These are phyloP conservation scores for Trametes sp. DNA, from an alignment of 1,284 basidiomycete species.

Conservation along the genomic window DNA sequence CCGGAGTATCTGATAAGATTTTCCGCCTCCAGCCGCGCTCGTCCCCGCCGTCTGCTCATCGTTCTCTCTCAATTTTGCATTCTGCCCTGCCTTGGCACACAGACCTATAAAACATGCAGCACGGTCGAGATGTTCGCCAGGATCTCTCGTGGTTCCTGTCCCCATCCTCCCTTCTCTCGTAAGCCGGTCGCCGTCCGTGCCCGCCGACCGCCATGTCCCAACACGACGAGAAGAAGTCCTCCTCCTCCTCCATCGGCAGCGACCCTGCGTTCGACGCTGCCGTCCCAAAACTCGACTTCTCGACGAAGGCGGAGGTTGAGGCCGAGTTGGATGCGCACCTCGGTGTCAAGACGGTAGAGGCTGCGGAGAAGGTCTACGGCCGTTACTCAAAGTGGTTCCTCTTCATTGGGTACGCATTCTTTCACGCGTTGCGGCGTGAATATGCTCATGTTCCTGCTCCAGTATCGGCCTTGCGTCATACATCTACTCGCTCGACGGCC, in stretches of 20 bases:
- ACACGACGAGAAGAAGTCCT: slow-evolving; percentile 7
- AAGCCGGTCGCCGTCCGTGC: not conserved
- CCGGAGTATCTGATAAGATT: slow-evolving; percentile 11
- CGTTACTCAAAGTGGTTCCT: slow-evolving; percentile 66
- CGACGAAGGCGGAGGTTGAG: slow-evolving; percentile 20
- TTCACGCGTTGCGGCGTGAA: not conserved
- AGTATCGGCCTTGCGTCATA: slow-evolving; percentile 77
- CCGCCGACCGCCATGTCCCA: not conserved
- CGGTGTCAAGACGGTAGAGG: slow-evolving; percentile 61
- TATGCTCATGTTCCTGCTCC: not conserved
- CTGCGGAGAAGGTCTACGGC: slow-evolving; percentile 59
- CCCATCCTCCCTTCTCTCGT: no score
- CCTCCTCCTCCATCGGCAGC: slow-evolving; percentile 9
- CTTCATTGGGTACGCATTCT: slow-evolving; percentile 60
- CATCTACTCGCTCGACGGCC: slow-evolving; percentile 78
- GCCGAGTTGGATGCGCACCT: slow-evolving; percentile 46
- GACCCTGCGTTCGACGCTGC: slow-evolving; percentile 14
- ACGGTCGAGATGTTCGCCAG: not conserved
- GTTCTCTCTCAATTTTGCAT: not conserved
- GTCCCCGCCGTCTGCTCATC: not conserved
- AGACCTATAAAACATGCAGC: not conserved
- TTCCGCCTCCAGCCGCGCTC: not conserved
- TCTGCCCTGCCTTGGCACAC: not conserved
- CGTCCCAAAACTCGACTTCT: slow-evolving; percentile 22
- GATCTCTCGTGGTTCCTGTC: not conserved